Percentiles rank a stretch among this genome's conserved stretches.
These are phyloP conservation scores for Nannizzia gypsea DNA, from an alignment of 2,329 filamentous ascomycete genomes.

Conservation along the genomic window DNA sequence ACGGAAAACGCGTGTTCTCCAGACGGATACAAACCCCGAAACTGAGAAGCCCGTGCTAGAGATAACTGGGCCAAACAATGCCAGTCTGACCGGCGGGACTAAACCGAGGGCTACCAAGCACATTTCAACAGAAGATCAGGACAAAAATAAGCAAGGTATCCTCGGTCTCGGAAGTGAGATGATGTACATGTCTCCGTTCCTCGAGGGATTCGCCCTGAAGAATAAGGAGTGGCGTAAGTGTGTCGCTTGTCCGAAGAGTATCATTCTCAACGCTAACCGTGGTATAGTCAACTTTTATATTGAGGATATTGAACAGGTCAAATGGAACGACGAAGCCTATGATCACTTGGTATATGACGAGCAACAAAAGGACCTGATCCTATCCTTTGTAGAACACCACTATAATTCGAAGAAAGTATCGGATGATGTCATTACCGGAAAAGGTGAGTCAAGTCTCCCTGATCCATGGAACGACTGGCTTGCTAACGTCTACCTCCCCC, in stretches of 20 bases:
- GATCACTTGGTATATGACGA: conserved; percentile 39
- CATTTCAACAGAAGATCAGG: conserved; percentile 19
- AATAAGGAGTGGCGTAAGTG: conserved; percentile 32
- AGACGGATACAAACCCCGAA: not conserved
- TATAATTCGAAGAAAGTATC: conserved; percentile 6
- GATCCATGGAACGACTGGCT: not conserved
- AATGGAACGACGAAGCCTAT: conserved; percentile 38
- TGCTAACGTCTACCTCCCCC: not conserved
- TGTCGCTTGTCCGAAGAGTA: not conserved
- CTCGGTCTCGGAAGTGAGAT: conserved; percentile 29
- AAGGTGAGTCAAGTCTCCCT: conserved; percentile 19
- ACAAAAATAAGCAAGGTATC: conserved; percentile 32
- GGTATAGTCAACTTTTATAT: conserved; percentile 8
- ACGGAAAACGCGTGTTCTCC: not conserved
- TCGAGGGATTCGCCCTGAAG: conserved; percentile 38
- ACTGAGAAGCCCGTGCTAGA: not conserved
- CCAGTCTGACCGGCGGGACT: not conserved
- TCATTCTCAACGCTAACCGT: not conserved
- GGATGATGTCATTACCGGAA: conserved; percentile 25
- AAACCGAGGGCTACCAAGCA: not conserved
- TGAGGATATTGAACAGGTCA: conserved; percentile 32
- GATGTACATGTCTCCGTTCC: conserved; percentile 30
- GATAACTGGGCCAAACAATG: not conserved
- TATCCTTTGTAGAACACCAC: conserved; percentile 40
- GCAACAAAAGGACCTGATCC: conserved; percentile 38